These are phyloP conservation scores for Botrytis aclada DNA, from an alignment of 2,329 filamentous ascomycete species.

Conservation along the genomic window DNA sequence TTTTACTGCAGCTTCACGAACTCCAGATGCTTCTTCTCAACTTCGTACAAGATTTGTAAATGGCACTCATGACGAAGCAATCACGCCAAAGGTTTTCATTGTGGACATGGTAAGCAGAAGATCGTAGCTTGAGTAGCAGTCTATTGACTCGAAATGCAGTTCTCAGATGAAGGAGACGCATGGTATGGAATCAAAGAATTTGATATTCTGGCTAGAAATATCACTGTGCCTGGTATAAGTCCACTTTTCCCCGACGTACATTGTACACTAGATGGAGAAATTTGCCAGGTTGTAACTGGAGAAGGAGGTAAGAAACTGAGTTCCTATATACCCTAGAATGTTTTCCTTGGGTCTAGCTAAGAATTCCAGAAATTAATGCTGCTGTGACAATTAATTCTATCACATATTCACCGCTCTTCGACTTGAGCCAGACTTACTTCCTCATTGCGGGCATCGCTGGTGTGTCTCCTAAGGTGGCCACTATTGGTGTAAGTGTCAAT, in stretches of 20 bases:
- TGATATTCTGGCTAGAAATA: constrained; percentile 52
- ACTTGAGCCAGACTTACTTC: constrained; percentile 66
- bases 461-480: constrained; percentile 64
- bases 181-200: constrained; percentile 51
- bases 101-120: not conserved
- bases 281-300: constrained; percentile 56
- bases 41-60: not conserved
- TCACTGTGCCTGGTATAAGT: constrained; percentile 58
- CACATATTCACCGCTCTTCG: constrained; percentile 57
- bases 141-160: not conserved
- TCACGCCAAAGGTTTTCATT: constrained; percentile 32
- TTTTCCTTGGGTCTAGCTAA: not conserved
- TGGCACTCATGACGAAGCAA: not conserved
- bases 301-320: constrained; percentile 7
- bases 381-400: constrained; percentile 62
- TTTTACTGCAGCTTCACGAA: not conserved
- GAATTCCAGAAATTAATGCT: constrained; percentile 53
- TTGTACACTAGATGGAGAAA: constrained; percentile 54
- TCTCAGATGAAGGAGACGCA: constrained; percentile 30
- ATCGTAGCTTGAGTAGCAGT: not conserved
- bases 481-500: constrained; percentile 45
- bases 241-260: constrained; percentile 58
- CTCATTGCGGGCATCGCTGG: constrained; percentile 69
- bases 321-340: not conserved
- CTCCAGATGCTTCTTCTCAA: not conserved